Evolutionary conservation across 441 rosid genomes (phyloP), one percentile per base, ranked within the genome.

Genomic region (Bruguiera hainesii): DNA sequence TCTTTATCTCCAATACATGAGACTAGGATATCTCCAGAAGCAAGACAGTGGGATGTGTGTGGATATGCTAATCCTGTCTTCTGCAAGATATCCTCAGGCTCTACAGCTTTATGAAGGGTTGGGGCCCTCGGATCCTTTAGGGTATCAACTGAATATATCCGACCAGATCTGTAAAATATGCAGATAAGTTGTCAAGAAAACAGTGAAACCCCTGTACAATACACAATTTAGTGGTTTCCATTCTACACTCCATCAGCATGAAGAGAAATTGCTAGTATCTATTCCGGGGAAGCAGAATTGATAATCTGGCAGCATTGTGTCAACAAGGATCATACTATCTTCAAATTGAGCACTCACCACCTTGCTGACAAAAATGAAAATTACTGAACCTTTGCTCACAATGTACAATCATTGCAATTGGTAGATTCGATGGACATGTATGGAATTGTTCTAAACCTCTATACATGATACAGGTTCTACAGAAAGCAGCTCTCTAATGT

Each of bases 21-120:
- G 49, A 93, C 76, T 87, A 90, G 61, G 61, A 93, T 66, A 57
- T 93, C 98, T 10, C 97, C 96, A n/a, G 97, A 79, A 61, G 91
- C 96, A 73, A 93, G 97, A 67, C 97, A 93, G 76, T 93, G 98
- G 7, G 97, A 75, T 4, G 98, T 93, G 80, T 93, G 97, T n/a
- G 98, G 97, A 81, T 75, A 93, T 3, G 95, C 90, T 55, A 93
- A 83, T 68, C 98, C 94, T 2, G 98, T 93, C 82, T 89, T 93
- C 51, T 73, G 69, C 19, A 82, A 42, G 30, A 89, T 84, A 56
- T 89, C 91, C 15, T 79, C 69, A 58, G 92, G 80, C 59, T 90
- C 87, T 6, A 93, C 94, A 76, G 80, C 85, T 80, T 93, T 89
- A 76, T 93, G 89, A 73, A 93, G 66, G 53, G 88, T 74, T 51